Evolutionary conservation across 257 asterid species (phyloP).

Genomic region (Petrea volubilis): DNA sequence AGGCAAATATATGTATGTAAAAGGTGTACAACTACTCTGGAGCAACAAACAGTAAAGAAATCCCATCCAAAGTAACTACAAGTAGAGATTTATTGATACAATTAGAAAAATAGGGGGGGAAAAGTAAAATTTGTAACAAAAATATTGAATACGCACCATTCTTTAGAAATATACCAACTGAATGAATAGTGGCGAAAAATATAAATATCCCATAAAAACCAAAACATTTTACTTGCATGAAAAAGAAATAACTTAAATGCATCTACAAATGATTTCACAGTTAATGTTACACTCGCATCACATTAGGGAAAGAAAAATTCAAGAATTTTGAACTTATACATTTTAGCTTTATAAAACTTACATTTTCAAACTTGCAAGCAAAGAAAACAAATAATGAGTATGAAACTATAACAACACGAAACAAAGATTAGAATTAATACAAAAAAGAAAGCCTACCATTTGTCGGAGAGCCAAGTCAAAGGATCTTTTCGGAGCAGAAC

Average conservation of each 20-base stretch:
- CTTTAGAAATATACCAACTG: neutral
- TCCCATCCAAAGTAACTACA: constrained; percentile 4
- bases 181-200: constrained; percentile 7
- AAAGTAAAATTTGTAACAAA: neutral
- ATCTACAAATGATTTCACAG: constrained; percentile 2
- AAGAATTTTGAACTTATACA: neutral
- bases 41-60: neutral
- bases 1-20: neutral
- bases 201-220: neutral
- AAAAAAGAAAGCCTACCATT: constrained; percentile 54
- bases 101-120: too few relatives aligned
- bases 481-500: constrained; percentile 91
- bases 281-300: neutral
- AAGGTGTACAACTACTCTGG: neutral
- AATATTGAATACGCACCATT: neutral
- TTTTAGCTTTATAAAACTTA: constrained; percentile 7
- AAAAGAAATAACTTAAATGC: neutral
- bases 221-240: neutral
- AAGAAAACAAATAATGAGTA: constrained; percentile 18
- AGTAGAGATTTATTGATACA: neutral
- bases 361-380: constrained; percentile 9
- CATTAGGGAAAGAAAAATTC: neutral
- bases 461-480: constrained; percentile 82
- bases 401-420: constrained; percentile 11
- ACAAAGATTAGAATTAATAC: constrained; percentile 15